Evolutionary conservation across 768 basidiomycete genomes (phyloP).

Genomic region (Boletus huronensis): DNA sequence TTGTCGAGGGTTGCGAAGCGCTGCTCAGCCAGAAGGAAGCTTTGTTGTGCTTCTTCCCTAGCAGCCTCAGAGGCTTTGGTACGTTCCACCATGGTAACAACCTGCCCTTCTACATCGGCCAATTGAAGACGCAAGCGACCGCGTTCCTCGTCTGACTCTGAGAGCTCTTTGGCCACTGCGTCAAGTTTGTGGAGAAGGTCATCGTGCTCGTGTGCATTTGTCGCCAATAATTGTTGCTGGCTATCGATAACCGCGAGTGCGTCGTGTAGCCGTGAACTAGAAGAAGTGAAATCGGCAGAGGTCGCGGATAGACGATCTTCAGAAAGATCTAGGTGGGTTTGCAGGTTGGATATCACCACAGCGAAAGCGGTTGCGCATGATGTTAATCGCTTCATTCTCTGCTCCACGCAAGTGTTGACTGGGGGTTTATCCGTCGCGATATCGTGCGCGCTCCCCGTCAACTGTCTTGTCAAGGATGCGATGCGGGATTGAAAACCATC

Average conservation of each 20-base stretch:
- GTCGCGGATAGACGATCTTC: conserved; percentile 10
- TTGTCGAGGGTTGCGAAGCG: conserved; percentile 44
- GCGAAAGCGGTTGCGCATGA: conserved; percentile 35
- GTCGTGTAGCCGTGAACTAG: conserved; percentile 15
- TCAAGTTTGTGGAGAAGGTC: conserved; percentile 34
- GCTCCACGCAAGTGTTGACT: conserved; percentile 6
- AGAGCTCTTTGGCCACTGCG: conserved; percentile 32
- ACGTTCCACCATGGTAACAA: conserved; percentile 31
- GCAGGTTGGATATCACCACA: conserved; percentile 40
- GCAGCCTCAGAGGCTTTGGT: conserved; percentile 33
- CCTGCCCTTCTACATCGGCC: conserved; percentile 36
- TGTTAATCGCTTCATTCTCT: conserved; percentile 29
- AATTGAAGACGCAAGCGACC: conserved; percentile 25
- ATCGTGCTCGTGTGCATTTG: conserved; percentile 22
- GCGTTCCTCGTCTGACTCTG: conserved; percentile 29
- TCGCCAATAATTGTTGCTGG: conserved; percentile 13
- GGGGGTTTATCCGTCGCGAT: not conserved
- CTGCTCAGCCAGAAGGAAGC: conserved; percentile 31
- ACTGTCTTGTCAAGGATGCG: conserved; percentile 28
- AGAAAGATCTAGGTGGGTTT: conserved; percentile 27
- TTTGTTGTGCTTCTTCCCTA: conserved; percentile 35
- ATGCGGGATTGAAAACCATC: conserved; percentile 57
- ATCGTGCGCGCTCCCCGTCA: conserved; percentile 22
- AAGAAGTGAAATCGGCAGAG: conserved; percentile 13
- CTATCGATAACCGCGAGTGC: conserved; percentile 17